These are phyloP conservation scores for Malus sieversii DNA, from an alignment of 306 rosid genomes.

Conservation along the genomic window DNA sequence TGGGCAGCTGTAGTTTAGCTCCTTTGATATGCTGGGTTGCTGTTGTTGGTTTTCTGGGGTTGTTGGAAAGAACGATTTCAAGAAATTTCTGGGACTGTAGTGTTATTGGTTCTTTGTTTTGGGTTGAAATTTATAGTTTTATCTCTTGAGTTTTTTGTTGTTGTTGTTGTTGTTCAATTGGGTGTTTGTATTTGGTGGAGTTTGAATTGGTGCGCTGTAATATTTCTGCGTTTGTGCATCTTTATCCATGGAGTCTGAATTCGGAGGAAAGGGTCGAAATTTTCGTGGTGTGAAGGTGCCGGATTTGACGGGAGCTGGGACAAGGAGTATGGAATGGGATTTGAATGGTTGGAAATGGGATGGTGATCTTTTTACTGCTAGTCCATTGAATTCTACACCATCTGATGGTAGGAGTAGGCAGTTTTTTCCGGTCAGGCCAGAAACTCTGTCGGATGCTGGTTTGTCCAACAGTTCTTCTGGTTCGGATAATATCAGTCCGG, in stretches of 20 bases:
- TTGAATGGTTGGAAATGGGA: slow-evolving; percentile 81
- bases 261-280: slow-evolving; percentile 40
- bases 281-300: slow-evolving; percentile 23
- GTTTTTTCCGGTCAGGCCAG: slow-evolving; percentile 47
- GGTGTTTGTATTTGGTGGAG: slow-evolving; percentile 12
- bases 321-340: slow-evolving; percentile 70
- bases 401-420: slow-evolving; percentile 43
- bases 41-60: slow-evolving; percentile 48
- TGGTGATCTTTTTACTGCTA: slow-evolving; percentile 73
- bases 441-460: slow-evolving; percentile 42
- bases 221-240: neutral
- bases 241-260: slow-evolving; percentile 60
- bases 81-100: neutral
- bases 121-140: neutral
- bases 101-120: slow-evolving; percentile 16
- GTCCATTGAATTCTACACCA: slow-evolving; percentile 39
- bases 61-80: neutral
- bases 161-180: slow-evolving; percentile 2
- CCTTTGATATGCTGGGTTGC: slow-evolving; percentile 39
- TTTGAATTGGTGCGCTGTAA: neutral
- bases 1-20: slow-evolving; percentile 44
- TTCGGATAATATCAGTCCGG: slow-evolving; percentile 58
- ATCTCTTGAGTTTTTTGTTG: neutral
- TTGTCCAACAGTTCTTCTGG: slow-evolving; percentile 66
- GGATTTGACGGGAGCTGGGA: slow-evolving; percentile 39